phyloP scores from a whole-genome alignment of 805 yeast species.

The Metahyphopichia silvanorum region DNA sequence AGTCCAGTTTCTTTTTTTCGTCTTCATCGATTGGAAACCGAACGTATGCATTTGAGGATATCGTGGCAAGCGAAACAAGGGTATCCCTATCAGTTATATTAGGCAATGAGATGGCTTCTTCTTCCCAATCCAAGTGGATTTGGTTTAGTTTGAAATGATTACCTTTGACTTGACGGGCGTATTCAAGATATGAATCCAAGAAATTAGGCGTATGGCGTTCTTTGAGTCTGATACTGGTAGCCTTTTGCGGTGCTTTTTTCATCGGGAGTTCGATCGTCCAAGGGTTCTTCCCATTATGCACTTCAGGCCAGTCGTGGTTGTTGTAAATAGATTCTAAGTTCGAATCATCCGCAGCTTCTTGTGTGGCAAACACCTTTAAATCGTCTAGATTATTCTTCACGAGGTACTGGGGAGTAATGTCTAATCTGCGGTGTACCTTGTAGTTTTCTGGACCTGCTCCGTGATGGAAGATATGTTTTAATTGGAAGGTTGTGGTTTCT shows the following conservation, averaged over 20 bases:
- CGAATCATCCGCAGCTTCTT: constrained; percentile 3
- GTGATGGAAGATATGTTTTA: constrained; percentile 63
- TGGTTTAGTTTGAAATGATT: constrained; percentile 30
- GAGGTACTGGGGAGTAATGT: constrained; percentile 43
- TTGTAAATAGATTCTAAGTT: constrained; percentile 16
- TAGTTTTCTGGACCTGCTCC: constrained; percentile 45
- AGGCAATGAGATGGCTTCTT: constrained; percentile 58
- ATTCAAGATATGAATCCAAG: constrained; percentile 62
- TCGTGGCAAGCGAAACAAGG: constrained; percentile 68
- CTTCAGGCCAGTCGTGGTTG: constrained; percentile 35
- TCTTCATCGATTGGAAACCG: constrained; percentile 57
- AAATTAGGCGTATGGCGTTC: constrained; percentile 52
- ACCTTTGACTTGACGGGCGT: constrained; percentile 45
- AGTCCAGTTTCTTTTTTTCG: constrained; percentile 59
- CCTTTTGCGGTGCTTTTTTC: constrained; percentile 12
- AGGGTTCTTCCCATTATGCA: constrained; percentile 32
- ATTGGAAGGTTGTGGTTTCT: constrained; percentile 17
- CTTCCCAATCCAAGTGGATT: constrained; percentile 63
- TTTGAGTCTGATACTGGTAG: constrained; percentile 22
- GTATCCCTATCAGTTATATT: constrained; percentile 74
- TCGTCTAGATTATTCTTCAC: constrained; percentile 4
- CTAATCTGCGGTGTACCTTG: constrained; percentile 46
- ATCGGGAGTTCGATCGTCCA: constrained; percentile 35
- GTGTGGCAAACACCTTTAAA: neutral
- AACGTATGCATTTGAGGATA: constrained; percentile 91